Conservation (phyloP, 2,329 filamentous ascomycete genomes). For the Eurotiales sp. region DNA sequence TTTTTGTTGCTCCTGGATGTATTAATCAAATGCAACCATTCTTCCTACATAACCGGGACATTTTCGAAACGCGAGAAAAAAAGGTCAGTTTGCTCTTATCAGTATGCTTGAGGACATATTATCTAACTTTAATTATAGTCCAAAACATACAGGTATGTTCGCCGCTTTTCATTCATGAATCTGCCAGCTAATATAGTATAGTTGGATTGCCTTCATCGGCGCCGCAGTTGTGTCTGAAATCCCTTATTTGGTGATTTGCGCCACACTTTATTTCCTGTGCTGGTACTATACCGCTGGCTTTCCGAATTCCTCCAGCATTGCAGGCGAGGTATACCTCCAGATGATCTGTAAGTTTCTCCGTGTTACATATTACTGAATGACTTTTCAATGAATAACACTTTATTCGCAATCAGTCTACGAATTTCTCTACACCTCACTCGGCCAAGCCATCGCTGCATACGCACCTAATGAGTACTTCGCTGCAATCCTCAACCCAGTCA, state of each 20-base stretch:
- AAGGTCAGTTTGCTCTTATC: conserved; percentile 35
- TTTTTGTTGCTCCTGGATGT: conserved; percentile 58
- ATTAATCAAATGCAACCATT: conserved; percentile 58
- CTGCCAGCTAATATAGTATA: too few relatives aligned
- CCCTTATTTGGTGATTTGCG: conserved; percentile 45
- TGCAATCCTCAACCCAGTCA: conserved; percentile 53
- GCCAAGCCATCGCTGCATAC: conserved; percentile 55
- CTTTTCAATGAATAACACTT: too few relatives aligned
- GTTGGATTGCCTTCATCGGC: conserved; percentile 57
- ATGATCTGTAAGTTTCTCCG: conserved; percentile 31
- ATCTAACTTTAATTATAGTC: conserved; percentile 26
- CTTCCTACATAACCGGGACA: conserved; percentile 55
- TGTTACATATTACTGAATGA: not conserved
- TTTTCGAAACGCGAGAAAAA: conserved; percentile 58
- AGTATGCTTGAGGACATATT: too few relatives aligned
- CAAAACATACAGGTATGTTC: too few relatives aligned
- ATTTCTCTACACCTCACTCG: conserved; percentile 42
- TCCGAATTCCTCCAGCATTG: conserved; percentile 27
- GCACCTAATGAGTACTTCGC: conserved; percentile 60
- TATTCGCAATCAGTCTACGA: conserved; percentile 34
- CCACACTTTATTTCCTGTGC: conserved; percentile 46
- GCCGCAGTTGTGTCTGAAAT: conserved; percentile 49
- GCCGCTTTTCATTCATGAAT: too few relatives aligned
- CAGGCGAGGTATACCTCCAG: conserved; percentile 37
- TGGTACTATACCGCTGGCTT: conserved; percentile 59